phyloP scores from a whole-genome alignment of 2,329 filamentous ascomycete genomes.

The Bipolaris oryzae region DNA sequence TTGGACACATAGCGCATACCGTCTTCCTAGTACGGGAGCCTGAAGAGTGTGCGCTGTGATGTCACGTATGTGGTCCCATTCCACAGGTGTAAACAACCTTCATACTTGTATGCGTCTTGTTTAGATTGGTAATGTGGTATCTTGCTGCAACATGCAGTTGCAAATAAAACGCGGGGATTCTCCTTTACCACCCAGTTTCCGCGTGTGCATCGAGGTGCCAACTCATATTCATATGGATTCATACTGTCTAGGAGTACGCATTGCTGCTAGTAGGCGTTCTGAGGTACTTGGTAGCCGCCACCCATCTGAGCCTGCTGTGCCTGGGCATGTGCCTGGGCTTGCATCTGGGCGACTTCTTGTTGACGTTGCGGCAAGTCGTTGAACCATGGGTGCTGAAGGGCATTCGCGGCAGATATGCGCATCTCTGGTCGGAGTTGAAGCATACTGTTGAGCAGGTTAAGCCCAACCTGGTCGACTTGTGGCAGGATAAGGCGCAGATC shows the following conservation, averaged over 20 bases:
- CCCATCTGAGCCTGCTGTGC: conserved; percentile 48
- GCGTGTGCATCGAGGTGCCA: neutral
- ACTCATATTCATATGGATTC: neutral
- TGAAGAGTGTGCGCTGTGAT: neutral
- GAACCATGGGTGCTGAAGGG: conserved; percentile 93
- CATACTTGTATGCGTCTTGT: neutral
- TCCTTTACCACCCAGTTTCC: neutral
- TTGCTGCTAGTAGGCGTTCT: conserved; percentile 46
- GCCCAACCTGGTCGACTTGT: conserved; percentile 83
- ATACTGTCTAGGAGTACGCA: neutral
- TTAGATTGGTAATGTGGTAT: neutral
- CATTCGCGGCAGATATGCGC: conserved; percentile 84
- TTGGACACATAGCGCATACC: neutral
- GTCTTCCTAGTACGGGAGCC: neutral
- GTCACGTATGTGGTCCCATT: neutral
- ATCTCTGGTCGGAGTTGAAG: conserved; percentile 91
- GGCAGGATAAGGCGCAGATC: conserved; percentile 85
- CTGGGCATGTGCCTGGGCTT: conserved; percentile 44
- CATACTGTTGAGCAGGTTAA: conserved; percentile 89
- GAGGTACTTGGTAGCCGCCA: conserved; percentile 46
- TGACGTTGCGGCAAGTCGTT: conserved; percentile 67
- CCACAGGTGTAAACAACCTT: neutral
- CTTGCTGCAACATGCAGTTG: neutral
- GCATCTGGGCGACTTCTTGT: conserved; percentile 44
- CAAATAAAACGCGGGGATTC: neutral